Base-by-base conservation (phyloP, 73 alveolate species). In the Tetrahymena malaccensis region DNA sequence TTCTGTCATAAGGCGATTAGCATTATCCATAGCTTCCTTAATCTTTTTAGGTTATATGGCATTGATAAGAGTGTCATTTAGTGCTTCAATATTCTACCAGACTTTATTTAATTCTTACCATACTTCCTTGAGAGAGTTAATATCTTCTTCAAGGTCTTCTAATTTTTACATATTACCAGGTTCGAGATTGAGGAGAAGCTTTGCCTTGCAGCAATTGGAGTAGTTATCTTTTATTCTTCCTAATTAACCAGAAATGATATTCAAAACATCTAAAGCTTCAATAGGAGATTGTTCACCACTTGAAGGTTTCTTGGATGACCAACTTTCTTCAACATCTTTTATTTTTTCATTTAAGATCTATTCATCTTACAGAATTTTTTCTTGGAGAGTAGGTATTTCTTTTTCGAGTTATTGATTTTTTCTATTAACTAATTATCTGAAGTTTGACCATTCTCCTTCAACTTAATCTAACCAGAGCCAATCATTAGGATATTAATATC, bases 131-230 rank as follows among this genome's bases (percentile, higher is more conserved):
- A 97, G 94, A 93, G 96, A 98, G 55, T 96, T 93, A 55, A 98
- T 97, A 94, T 98, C 98, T 93, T 97, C 98, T 70, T 97, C 97
- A 70, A 98, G 95, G 43, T 97, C 98, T 93, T 99, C 99, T 55
- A 98, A 96, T 94, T 98, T 96, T 43, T 97, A 96, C 35, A 98
- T 98, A 93, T 98, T 96, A 57, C 98, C 97, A 19, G 98, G 97
- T 85, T 99, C 99, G 99, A 98, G 97, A 93, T 98, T 99, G 56
- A 99, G 97, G 57, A 99, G 97, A 96, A 99, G 99, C 55, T 99
- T 98, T 16, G 99, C 99, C 93, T 98, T 97, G 95, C 99, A 97
- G 94, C 99, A 98, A 93, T 99, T 98, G 43, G 94, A 93, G 98
- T 98, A 99, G 89, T 98, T 99, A 35, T 98, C 99, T 85, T 98